phyloP scores from a whole-genome alignment of 2,329 filamentous ascomycete species.

The Davidsoniella eucalypti region DNA sequence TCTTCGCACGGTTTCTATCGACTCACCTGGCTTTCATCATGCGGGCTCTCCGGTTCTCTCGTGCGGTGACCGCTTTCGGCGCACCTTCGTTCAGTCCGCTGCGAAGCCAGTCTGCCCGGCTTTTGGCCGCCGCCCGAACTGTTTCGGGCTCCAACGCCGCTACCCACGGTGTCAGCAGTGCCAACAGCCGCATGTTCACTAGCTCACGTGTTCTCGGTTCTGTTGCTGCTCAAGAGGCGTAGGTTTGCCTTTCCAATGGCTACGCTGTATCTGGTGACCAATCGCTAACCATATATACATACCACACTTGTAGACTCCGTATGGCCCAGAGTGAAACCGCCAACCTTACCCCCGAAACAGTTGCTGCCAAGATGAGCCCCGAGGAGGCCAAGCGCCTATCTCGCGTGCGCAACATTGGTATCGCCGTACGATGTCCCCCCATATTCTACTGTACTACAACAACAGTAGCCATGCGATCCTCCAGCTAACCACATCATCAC shows the following conservation, averaged over 20 bases:
- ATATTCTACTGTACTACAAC: neutral
- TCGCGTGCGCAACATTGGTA: slow-evolving; percentile 89
- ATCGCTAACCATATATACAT: neutral
- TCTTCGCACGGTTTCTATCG: neutral
- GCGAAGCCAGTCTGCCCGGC: slow-evolving; percentile 6
- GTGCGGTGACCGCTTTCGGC: slow-evolving; percentile 4
- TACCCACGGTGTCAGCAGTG: neutral
- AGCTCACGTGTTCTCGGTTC: slow-evolving; percentile 13
- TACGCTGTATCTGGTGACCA: neutral
- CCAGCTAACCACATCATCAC: slow-evolving; percentile 1
- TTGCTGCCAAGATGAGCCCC: slow-evolving; percentile 66
- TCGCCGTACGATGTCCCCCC: slow-evolving; percentile 48
- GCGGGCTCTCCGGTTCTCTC: slow-evolving; percentile 12
- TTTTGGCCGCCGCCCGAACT: slow-evolving; percentile 6
- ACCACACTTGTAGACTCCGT: slow-evolving; percentile 23
- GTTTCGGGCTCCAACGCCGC: neutral
- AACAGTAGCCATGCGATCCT: neutral
- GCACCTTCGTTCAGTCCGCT: slow-evolving; percentile 4
- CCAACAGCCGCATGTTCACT: slow-evolving; percentile 9
- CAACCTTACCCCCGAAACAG: slow-evolving; percentile 36
- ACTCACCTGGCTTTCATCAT: slow-evolving; percentile 6
- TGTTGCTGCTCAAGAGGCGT: slow-evolving; percentile 28
- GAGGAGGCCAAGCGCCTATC: slow-evolving; percentile 64
- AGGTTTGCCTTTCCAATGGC: slow-evolving; percentile 13
- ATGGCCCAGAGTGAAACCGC: slow-evolving; percentile 34